Evolutionary conservation across 1,284 basidiomycete species (phyloP), one percentile per base, ranked within the genome.

Genomic region (Ceraceosorus guamensis): DNA sequence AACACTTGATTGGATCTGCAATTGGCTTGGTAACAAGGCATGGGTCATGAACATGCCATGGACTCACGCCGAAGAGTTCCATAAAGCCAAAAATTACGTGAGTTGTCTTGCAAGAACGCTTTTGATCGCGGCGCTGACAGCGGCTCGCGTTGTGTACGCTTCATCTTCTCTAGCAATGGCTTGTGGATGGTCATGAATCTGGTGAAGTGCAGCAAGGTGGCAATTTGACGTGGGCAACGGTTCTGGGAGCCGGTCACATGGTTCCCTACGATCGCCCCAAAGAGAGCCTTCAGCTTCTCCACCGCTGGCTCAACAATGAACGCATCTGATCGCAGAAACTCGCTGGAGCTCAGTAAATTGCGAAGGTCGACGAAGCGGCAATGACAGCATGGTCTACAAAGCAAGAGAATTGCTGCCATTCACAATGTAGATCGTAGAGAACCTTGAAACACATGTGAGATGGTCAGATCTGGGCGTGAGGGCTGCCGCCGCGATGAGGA

Each of bases 1-100:
- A 2, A 70, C 68, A 30, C 52, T 68, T 18, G 73, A 76, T 57
- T 75, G 71, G 69, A 73, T 68, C 51, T 76, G 70, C 60, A 73
- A 72, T 59, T 63, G 58, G 34, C 52, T 67, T 33, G 62, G 65
- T 7, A 68, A 67, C 56, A 55, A 56, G 43, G 55, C 57, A 30
- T 68, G 60, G 62, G 68, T 67, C 48, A 48, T 52, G 5, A 50
- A 52, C 3, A 50, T 67, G 32, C 63, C 63, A 6, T 67, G 56
- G 61, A 58, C 56, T 16, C 57, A 41, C 39, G 50, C 45, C 44
- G 48, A 61, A 11, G 41, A 46, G 5, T 65, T 47, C 31, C 56
- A 50, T 35, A 35, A 47, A 24, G 59, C 46, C 4, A 62, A 65
- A 57, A 61, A 49, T 34, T 62, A 61, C 51, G 61, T 57, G 53